phyloP scores from a whole-genome alignment of 2,329 filamentous ascomycete species.

The Exophiala phaeomuriformis region DNA sequence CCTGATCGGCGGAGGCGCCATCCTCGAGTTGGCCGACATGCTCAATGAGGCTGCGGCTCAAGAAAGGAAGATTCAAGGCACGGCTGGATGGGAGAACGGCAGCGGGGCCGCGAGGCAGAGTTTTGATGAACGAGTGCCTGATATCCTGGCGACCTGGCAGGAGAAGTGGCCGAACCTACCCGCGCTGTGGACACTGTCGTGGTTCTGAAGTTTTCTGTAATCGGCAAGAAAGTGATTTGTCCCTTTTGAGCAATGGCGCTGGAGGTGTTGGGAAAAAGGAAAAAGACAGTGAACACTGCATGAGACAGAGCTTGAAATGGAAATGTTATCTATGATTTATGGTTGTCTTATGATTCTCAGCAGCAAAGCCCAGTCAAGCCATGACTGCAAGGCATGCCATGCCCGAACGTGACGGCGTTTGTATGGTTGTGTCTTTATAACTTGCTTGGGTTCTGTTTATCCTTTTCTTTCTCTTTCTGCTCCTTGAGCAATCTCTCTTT shows the following conservation, averaged over 20 bases:
- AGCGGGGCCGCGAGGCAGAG: conserved; percentile 59
- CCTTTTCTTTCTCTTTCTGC: conserved; percentile 1
- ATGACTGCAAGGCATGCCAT: too few species aligned
- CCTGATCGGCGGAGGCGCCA: conserved; percentile 78
- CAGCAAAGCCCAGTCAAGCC: too few species aligned
- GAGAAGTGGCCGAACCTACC: conserved; percentile 88
- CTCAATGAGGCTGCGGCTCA: conserved; percentile 73
- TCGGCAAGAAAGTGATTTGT: not conserved
- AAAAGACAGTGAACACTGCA: not conserved
- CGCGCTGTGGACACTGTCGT: conserved; percentile 87
- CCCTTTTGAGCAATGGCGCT: conserved; percentile 17
- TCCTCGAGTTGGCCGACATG: conserved; percentile 79
- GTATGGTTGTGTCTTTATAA: not conserved
- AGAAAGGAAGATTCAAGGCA: conserved; percentile 62
- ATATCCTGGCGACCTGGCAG: conserved; percentile 88
- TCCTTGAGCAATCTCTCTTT: conserved; percentile 31
- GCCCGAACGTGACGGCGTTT: too few species aligned
- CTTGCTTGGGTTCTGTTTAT: not conserved
- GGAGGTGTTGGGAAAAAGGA: conserved; percentile 7
- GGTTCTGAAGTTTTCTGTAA: conserved; percentile 57
- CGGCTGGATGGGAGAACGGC: conserved; percentile 61
- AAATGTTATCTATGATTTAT: not conserved
- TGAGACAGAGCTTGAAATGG: not conserved
- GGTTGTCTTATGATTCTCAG: too few species aligned
- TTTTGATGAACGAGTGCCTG: conserved; percentile 90